Evolutionary conservation across 2,329 filamentous ascomycete species (phyloP), one percentile per base, ranked within the genome.

Genomic region (Aureobasidium sp.): DNA sequence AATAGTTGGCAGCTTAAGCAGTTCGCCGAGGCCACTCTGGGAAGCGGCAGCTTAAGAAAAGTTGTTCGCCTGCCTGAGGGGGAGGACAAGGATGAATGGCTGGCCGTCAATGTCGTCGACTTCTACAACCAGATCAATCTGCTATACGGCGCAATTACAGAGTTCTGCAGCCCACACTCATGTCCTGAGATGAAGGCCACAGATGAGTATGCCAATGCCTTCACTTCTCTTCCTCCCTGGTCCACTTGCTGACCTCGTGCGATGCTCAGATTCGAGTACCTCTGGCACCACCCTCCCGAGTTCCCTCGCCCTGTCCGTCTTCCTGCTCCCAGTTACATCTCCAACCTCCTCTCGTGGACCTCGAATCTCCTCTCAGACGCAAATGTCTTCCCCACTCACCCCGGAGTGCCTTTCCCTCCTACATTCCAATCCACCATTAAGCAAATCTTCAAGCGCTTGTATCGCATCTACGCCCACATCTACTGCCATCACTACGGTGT

Each of bases 131-230:
- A 99, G 78, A 96, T 99, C 81, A 99, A 99, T 78, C 84, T 99
- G 39, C 87, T 99, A 64, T 99, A 99, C 75, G 95, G 95, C 64
- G 94, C 94, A 67, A 99, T 99, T 73, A 99, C 94, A 64, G 94
- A 99, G 74, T 99, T 99, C 78, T 99, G 94, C 81, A 97, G 94
- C 29, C 93, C 94, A 36, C 89, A 94, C 74, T 92, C 92, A 67
- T 99, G 94, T 75, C 94, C 94, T 0, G 94, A 97, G 79, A 99
- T 99, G 94, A 99, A 99, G 78, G 94, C 94, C n/a, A 99, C 94
- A 10, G 95, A 99, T 78, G 94, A 99, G 88, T 94, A 82, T 67
- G 85, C 63, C 2, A 17, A 26, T 8, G 2, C 10, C 26, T 27
- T 15, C 24, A 41, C 60, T 37, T 41, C 3, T n/a, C 3, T n/a